phyloP scores from a whole-genome alignment of 495 filamentous ascomycete genomes.

The Margaritispora aquatica region DNA sequence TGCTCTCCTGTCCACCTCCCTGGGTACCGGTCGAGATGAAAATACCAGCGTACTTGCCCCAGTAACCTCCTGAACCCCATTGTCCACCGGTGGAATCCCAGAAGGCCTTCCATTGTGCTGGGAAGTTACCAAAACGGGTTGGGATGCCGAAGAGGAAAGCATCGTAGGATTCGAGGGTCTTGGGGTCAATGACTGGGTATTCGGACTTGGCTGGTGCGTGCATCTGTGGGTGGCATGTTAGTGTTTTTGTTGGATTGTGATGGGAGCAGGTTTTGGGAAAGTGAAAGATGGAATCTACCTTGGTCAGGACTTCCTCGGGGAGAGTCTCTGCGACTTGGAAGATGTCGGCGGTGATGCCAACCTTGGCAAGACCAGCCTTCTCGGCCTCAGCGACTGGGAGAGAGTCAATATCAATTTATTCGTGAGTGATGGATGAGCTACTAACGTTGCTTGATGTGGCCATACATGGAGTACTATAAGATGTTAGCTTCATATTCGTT shows the following conservation, averaged over 20 bases:
- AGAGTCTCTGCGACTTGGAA: constrained; percentile 74
- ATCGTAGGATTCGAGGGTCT: constrained; percentile 70
- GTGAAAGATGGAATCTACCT: constrained; percentile 15
- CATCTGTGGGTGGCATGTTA: constrained; percentile 45
- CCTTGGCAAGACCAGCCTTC: constrained; percentile 77
- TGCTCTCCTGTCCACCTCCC: constrained; percentile 93
- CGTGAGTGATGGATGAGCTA: neutral
- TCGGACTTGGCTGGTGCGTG: constrained; percentile 73
- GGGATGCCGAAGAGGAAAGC: constrained; percentile 93
- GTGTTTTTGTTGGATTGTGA: no score
- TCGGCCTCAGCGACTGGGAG: constrained; percentile 78
- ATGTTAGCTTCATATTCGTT: constrained; percentile 11
- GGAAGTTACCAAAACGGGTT: constrained; percentile 98
- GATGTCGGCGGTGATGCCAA: constrained; percentile 49
- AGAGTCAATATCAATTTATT: constrained; percentile 29
- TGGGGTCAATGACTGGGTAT: constrained; percentile 62
- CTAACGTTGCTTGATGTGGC: constrained; percentile 49
- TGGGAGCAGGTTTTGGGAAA: neutral
- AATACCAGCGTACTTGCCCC: constrained; percentile 79
- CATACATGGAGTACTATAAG: constrained; percentile 87
- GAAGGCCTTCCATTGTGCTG: constrained; percentile 79
- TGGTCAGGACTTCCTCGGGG: constrained; percentile 64
- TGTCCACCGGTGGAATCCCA: constrained; percentile 26
- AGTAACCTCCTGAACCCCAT: constrained; percentile 13
- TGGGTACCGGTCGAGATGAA: constrained; percentile 79